Percentiles rank a stretch among this genome's conserved stretches.
Evolutionary conservation across 2,329 filamentous ascomycete species (phyloP).

Genomic region (Xylariaceae sp.): DNA sequence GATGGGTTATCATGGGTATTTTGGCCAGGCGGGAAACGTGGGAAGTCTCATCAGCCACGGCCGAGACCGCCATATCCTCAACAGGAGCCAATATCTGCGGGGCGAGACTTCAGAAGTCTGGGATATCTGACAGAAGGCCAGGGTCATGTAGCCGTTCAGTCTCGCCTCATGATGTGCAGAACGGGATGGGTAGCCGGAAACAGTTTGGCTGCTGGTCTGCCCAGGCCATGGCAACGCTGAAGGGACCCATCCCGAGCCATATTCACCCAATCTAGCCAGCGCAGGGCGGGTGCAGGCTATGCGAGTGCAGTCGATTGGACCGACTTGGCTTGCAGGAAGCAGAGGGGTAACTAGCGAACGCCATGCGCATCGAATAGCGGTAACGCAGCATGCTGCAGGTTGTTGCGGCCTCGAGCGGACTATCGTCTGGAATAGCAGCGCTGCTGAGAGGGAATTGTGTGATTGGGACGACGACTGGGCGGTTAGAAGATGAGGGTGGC

Average conservation of each 20-base stretch:
- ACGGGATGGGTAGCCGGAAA: constrained; percentile 19
- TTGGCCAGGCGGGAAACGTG: constrained; percentile 30
- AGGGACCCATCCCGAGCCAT: no score
- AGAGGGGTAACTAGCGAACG: constrained; percentile 12
- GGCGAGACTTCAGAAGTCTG: constrained; percentile 15
- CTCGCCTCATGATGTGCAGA: constrained; percentile 29
- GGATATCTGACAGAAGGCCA: constrained; percentile 11
- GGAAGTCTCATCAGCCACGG: constrained; percentile 31
- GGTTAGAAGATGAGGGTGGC: constrained; percentile 24
- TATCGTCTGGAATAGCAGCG: constrained; percentile 22
- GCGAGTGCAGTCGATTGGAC: constrained; percentile 23
- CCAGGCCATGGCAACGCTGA: constrained; percentile 13
- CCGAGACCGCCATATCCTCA: constrained; percentile 30
- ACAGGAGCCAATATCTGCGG: constrained; percentile 25
- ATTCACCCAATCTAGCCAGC: not conserved
- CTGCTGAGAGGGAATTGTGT: constrained; percentile 7
- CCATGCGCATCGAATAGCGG: constrained; percentile 18
- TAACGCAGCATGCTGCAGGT: constrained; percentile 20
- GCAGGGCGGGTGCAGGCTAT: constrained; percentile 14
- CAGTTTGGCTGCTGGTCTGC: constrained; percentile 6
- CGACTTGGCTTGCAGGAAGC: constrained; percentile 8
- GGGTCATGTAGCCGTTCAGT: constrained; percentile 20
- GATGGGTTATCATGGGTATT: constrained; percentile 26
- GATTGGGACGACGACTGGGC: constrained; percentile 23
- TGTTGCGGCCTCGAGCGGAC: constrained; percentile 17